Base-by-base conservation (phyloP, 306 rosid genomes). In the Vigna angularis region DNA sequence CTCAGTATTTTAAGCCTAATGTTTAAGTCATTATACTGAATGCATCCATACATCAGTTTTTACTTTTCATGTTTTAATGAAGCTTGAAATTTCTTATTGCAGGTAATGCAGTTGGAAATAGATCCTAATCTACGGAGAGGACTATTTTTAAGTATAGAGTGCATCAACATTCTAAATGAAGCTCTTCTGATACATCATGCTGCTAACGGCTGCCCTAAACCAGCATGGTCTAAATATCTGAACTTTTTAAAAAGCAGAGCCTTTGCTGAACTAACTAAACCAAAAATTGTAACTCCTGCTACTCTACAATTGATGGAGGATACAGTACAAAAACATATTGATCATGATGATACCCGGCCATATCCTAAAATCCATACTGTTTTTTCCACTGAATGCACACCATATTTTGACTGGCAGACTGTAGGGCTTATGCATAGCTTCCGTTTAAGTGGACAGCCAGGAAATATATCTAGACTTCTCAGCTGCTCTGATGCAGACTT, bases 381-480 rank as follows among this genome's bases (percentile, higher is more conserved):
- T 50, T 79, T 79, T 79, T 79, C 78, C 56, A 72, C 83, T 5
- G 83, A 79, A 72, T 79, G 83, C 57, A 62, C 22, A 66, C 57
- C 73, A 2, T 79, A 79, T 78, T 79, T 79, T 72, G 83, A 79
- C 52, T 79, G 83, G 83, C 83, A 79, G 73, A 79, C 83, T 12
- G 73, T 79, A n/a, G 83, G 83, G 57, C 83, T 79, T 62, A 52
- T 79, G 66, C 77, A 79, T 36, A 79, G 83, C 63, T 79, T 79
- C 36, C 26, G 15, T 79, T 30, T 63, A 79, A 79, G 83, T 51
- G 83, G 83, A 79, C 83, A 79, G 78, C 83, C 83, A 42, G 83
- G 78, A 72, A 72, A 79, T 72, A 50, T 79, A 58, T 71, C 83
- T 51, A 51, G 83, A 72, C 83, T 79, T 79, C 83, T 79, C 49